Percentiles rank a stretch among this genome's conserved stretches.
Conservation (phyloP, 139 green algal species). For the Trebouxia sp. region DNA sequence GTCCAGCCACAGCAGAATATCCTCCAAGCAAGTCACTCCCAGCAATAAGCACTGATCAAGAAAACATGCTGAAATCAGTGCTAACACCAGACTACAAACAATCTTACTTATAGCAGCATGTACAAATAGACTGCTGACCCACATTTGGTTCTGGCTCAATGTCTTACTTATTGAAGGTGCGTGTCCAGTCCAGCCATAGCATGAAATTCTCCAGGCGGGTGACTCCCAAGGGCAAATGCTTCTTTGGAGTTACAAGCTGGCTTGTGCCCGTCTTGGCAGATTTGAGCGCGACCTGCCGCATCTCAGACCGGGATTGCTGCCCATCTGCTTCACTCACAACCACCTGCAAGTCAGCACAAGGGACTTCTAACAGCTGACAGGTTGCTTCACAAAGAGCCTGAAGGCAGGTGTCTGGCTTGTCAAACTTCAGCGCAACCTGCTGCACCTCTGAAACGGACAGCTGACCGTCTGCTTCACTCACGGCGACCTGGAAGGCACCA, state of each 20-base stretch:
- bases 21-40: constrained; percentile 28
- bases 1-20: constrained; percentile 41
- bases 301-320: constrained; percentile 26
- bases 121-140: neutral
- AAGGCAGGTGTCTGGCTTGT: too few species aligned
- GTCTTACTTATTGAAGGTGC: too few species aligned
- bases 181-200: neutral
- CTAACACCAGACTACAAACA: too few species aligned
- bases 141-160: too few species aligned
- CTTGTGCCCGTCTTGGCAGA: neutral
- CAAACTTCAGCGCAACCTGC: too few species aligned
- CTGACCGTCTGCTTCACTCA: too few species aligned
- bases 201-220: constrained; percentile 4
- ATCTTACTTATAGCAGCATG: neutral
- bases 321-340: constrained; percentile 5
- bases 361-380: too few species aligned
- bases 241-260: neutral
- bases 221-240: neutral
- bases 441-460: too few species aligned
- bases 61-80: neutral
- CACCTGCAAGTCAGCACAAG: too few species aligned
- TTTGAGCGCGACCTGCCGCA: constrained; percentile 20
- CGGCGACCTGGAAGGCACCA: too few species aligned
- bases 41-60: constrained; percentile 24
- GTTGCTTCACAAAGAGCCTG: too few species aligned